Evolutionary conservation across 495 filamentous ascomycete genomes (phyloP).

Genomic region (Annulohypoxylon moriforme): DNA sequence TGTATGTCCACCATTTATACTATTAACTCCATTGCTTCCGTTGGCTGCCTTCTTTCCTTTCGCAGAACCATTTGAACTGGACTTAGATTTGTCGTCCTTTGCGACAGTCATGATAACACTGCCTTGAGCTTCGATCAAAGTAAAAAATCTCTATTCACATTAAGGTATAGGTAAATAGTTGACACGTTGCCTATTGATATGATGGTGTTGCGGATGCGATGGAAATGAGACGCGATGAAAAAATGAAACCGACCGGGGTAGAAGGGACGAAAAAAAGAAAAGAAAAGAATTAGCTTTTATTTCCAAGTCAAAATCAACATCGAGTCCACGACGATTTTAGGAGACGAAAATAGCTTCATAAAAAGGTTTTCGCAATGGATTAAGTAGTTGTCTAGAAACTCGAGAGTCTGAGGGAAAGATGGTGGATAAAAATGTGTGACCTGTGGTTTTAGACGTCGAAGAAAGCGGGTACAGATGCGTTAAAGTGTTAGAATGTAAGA

Average conservation of each 20-base stretch:
- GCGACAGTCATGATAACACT: slow-evolving; percentile 28
- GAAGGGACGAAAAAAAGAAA: slow-evolving; percentile 9
- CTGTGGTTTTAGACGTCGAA: slow-evolving; percentile 15
- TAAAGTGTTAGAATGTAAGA: slow-evolving; percentile 1
- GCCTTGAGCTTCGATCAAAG: slow-evolving; percentile 3
- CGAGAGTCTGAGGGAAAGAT: background rate
- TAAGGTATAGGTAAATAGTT: slow-evolving; percentile 8
- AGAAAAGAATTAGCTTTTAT: slow-evolving; percentile 1
- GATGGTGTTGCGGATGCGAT: slow-evolving; percentile 1
- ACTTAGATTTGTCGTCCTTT: slow-evolving; percentile 29
- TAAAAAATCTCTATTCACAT: slow-evolving; percentile 23
- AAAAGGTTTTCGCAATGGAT: background rate
- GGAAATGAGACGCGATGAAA: slow-evolving; percentile 16
- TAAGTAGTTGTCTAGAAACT: slow-evolving; percentile 1
- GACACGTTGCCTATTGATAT: slow-evolving; percentile 17
- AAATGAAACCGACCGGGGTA: slow-evolving; percentile 27
- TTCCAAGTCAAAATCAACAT: slow-evolving; percentile 33
- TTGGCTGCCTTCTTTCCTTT: slow-evolving; percentile 49
- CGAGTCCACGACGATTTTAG: slow-evolving; percentile 8
- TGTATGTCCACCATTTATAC: slow-evolving; percentile 50
- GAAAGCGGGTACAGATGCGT: slow-evolving; percentile 28
- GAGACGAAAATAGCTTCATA: background rate
- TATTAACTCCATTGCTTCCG: slow-evolving; percentile 44
- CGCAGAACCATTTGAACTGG: slow-evolving; percentile 45
- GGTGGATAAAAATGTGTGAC: background rate